Evolutionary conservation across 139 green algal genomes (phyloP), one percentile per base, ranked within the genome.

Genomic region (Volvox reticuliferus): DNA sequence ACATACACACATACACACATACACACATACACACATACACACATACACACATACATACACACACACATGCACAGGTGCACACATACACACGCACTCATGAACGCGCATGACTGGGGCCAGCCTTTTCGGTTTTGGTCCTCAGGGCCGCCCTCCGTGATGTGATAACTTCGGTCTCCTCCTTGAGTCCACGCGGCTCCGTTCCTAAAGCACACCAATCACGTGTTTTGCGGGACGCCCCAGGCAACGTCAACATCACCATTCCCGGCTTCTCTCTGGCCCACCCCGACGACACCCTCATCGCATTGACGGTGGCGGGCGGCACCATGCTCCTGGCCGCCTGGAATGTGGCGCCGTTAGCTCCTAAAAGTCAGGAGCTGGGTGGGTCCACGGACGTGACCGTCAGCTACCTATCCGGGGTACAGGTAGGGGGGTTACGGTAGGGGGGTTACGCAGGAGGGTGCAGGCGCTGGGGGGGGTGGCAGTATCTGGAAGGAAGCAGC

Each of bases 401-500:
- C 30, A 62, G 82, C 82, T 77, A 35, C 62, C 82, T 87, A n/a
- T 28, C 62, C 21, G 32, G 5, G 30, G 62, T 87, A 30, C 61
- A 77, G 82, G 82, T 87, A 55, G 50, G 80, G 1, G 50, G 78
- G 50, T n/a, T n/a, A n/a, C n/a, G n/a, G n/a, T n/a, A n/a, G n/a
- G n/a, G n/a, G n/a, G n/a, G n/a, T n/a, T n/a, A n/a, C n/a, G n/a
- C n/a, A n/a, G n/a, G n/a, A n/a, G n/a, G n/a, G n/a, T n/a, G n/a
- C n/a, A n/a, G n/a, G n/a, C n/a, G n/a, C n/a, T n/a, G 75, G 32
- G 28, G 6, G 71, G 30, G 75, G 75, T 3, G 33, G 30, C 12
- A 19, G 75, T n/a, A 44, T 32, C 37, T 78, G 71, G 71, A 30
- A 79, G 21, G 28, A 79, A 73, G 16, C 21, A 73, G 65, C 65